These are phyloP conservation scores for Tranzscheliella williamsii DNA, from an alignment of 1,284 basidiomycete species.

Conservation along the genomic window DNA sequence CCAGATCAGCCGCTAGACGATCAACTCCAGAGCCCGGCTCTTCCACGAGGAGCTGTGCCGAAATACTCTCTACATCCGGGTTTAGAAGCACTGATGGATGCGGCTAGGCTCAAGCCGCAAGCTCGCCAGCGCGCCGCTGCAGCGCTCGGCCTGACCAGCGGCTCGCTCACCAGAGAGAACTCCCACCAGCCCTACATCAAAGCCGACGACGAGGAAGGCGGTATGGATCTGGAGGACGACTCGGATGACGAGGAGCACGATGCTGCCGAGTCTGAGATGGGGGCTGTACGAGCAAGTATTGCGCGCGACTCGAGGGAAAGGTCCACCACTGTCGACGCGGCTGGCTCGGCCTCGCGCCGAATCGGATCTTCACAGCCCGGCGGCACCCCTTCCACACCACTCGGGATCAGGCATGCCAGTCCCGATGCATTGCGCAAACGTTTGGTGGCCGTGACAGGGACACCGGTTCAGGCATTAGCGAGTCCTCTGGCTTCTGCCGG, in stretches of 20 bases:
- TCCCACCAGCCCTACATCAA: slow-evolving; percentile 10
- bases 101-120: slow-evolving; percentile 23
- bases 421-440: slow-evolving; percentile 31
- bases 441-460: slow-evolving; percentile 28
- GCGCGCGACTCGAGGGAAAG: slow-evolving; percentile 12
- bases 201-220: slow-evolving; percentile 4
- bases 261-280: slow-evolving; percentile 12
- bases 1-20: background rate
- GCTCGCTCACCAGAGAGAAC: slow-evolving; percentile 17
- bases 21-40: background rate
- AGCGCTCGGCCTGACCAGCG: slow-evolving; percentile 22
- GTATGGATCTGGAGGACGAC: slow-evolving; percentile 28
- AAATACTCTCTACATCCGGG: slow-evolving; percentile 23
- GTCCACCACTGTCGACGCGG: slow-evolving; percentile 15
- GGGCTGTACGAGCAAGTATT: slow-evolving; percentile 9
- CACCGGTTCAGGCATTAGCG: slow-evolving; percentile 15
- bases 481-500: slow-evolving; percentile 14
- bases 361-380: slow-evolving; percentile 29
- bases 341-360: slow-evolving; percentile 3
- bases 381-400: slow-evolving; percentile 25
- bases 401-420: slow-evolving; percentile 21
- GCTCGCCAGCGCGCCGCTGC: slow-evolving; percentile 27
- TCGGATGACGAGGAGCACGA: slow-evolving; percentile 10
- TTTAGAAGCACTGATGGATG: slow-evolving; percentile 31
- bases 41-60: slow-evolving; percentile 3